A percentile compares a stretch with the other conserved stretches of the same genome.
phyloP scores from a whole-genome alignment of 192 early-diverging fungal species.

The Coemansia guatemalensis region DNA sequence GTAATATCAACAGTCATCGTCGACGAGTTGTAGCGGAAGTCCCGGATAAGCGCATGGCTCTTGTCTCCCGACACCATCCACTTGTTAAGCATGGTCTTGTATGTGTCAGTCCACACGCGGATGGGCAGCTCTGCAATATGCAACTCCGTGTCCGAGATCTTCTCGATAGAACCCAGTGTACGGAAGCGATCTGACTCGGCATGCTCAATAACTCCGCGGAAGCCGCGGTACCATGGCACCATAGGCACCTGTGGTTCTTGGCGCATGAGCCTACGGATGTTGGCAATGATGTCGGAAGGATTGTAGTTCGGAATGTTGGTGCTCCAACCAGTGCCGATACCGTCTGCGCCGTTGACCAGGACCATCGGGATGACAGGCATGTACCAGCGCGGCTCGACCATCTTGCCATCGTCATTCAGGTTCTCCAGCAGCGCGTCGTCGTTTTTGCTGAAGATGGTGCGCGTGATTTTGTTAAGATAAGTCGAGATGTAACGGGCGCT shows the following conservation, averaged over 20 bases:
- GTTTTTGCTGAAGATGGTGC: slow-evolving; percentile 72
- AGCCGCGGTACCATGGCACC: slow-evolving; percentile 95
- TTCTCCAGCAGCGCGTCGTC: slow-evolving; percentile 84
- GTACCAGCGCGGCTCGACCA: slow-evolving; percentile 96
- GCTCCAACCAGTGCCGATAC: slow-evolving; percentile 95
- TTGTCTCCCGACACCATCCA: slow-evolving; percentile 79
- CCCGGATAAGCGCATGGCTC: slow-evolving; percentile 59
- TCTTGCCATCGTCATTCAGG: slow-evolving; percentile 84
- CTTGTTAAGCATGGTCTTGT: slow-evolving; percentile 80
- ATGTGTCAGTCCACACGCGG: slow-evolving; percentile 82
- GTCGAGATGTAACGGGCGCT: slow-evolving; percentile 97
- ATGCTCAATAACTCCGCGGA: slow-evolving; percentile 73
- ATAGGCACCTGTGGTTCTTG: slow-evolving; percentile 69
- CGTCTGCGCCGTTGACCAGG: slow-evolving; percentile 88
- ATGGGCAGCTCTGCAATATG: slow-evolving; percentile 90
- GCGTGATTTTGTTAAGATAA: slow-evolving; percentile 65
- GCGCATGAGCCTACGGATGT: slow-evolving; percentile 78
- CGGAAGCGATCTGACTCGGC: slow-evolving; percentile 60
- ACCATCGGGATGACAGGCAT: slow-evolving; percentile 93
- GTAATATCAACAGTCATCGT: slow-evolving; percentile 51
- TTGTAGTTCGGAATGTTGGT: slow-evolving; percentile 82
- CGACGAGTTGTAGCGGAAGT: slow-evolving; percentile 56
- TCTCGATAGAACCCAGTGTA: slow-evolving; percentile 66
- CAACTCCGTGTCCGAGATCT: slow-evolving; percentile 73
- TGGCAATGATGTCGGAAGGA: slow-evolving; percentile 85